A percentile compares a stretch with the other conserved stretches of the same genome.
Conservation (phyloP, 805 yeast species). For the Sugiyamaella chiloensis region DNA sequence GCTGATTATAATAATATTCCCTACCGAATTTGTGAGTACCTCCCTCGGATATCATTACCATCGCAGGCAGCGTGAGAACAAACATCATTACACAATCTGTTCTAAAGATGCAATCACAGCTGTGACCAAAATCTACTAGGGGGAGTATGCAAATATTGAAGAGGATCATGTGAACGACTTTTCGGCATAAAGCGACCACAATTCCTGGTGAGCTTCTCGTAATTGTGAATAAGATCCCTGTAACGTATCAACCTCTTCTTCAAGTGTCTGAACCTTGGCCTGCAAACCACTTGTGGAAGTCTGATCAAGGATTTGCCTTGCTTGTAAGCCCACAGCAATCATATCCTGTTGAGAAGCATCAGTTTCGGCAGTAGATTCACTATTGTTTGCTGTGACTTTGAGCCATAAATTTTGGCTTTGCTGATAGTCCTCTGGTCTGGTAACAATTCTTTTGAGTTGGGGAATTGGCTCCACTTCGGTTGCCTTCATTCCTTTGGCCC, state of each 20-base stretch:
- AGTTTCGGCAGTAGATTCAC: not conserved
- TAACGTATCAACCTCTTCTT: conserved; percentile 20
- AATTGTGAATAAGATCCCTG: conserved; percentile 19
- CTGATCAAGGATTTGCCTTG: conserved; percentile 12
- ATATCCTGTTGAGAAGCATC: conserved; percentile 5
- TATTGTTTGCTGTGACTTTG: conserved; percentile 11
- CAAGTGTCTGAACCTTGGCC: conserved; percentile 18
- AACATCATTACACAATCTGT: no score
- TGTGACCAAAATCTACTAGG: no score
- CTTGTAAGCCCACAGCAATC: conserved; percentile 5
- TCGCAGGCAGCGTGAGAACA: no score
- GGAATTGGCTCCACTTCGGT: conserved; percentile 25
- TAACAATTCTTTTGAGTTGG: conserved; percentile 27
- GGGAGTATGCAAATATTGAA: no score
- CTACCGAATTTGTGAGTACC: no score
- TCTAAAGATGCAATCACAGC: no score
- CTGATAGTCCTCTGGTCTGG: conserved; percentile 11
- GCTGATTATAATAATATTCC: no score
- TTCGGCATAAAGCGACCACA: conserved; percentile 23
- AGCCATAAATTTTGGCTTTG: conserved; percentile 22
- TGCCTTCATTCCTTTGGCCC: conserved; percentile 8
- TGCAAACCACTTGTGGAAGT: conserved; percentile 15
- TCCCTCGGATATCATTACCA: no score
- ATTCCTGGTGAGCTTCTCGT: conserved; percentile 23
- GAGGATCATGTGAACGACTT: not conserved